phyloP scores from a whole-genome alignment of 306 rosid genomes.

The Castanea sativa region DNA sequence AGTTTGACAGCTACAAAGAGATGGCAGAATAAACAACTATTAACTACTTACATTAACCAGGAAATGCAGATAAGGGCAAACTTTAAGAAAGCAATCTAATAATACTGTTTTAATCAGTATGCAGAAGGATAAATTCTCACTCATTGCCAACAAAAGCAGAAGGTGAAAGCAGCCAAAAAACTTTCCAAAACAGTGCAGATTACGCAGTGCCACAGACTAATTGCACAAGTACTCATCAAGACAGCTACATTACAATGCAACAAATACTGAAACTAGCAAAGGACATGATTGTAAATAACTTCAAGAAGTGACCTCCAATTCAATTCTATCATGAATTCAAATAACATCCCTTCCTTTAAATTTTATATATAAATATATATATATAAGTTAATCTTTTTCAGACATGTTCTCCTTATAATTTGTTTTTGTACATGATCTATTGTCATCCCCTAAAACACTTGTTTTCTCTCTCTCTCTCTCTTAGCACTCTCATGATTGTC shows the following conservation, averaged over 20 bases:
- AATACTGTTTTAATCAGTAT: neutral
- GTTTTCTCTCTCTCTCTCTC: too few relatives aligned
- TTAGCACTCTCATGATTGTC: too few relatives aligned
- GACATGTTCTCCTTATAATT: too few relatives aligned
- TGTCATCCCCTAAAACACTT: too few relatives aligned
- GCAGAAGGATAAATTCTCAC: neutral
- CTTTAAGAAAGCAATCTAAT: neutral
- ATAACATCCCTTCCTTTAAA: neutral
- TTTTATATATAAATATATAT: too few relatives aligned
- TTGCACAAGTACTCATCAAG: neutral
- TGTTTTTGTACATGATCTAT: too few relatives aligned
- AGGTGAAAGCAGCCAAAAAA: neutral
- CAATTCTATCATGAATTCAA: neutral
- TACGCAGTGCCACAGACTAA: neutral
- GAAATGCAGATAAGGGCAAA: neutral
- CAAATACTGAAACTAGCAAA: neutral
- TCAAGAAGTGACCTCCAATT: neutral
- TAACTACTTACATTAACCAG: neutral
- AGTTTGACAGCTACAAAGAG: slow-evolving; percentile 83
- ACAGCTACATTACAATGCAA: neutral
- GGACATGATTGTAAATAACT: neutral
- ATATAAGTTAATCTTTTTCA: too few relatives aligned
- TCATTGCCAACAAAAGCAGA: neutral
- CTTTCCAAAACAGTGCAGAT: neutral
- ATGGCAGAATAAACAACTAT: slow-evolving; percentile 11